phyloP scores from a whole-genome alignment of 805 yeast species.

The Kodamaea leandrae region DNA sequence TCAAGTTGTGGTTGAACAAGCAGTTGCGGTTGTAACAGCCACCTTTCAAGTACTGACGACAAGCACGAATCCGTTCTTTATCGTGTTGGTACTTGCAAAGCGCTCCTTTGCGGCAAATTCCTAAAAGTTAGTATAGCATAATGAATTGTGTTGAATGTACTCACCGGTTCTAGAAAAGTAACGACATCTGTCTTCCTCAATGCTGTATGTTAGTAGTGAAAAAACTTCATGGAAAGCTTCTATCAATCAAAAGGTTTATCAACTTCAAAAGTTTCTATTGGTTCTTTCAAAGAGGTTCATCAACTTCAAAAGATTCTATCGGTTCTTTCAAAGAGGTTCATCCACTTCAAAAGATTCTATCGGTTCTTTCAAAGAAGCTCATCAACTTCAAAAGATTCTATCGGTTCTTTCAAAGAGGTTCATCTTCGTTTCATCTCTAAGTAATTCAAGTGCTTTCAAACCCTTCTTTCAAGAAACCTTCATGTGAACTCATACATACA shows the following conservation, averaged over 20 bases:
- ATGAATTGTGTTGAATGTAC: conserved; percentile 17
- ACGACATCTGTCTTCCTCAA: conserved; percentile 25
- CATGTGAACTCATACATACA: conserved; percentile 12
- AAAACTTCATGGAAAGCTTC: no score
- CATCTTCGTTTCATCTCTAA: no score
- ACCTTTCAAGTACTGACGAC: conserved; percentile 48
- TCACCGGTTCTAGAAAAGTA: conserved; percentile 39
- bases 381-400: no score
- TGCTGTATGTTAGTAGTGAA: conserved; percentile 13
- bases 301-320: no score
- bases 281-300: no score
- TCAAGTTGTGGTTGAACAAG: conserved; percentile 52
- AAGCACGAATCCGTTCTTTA: conserved; percentile 49
- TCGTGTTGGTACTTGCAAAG: conserved; percentile 56
- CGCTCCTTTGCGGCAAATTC: conserved; percentile 51
- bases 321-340: no score
- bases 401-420: no score
- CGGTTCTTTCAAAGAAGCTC: no score
- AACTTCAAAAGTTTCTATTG: no score
- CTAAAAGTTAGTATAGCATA: conserved; percentile 27
- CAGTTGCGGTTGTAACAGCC: conserved; percentile 51
- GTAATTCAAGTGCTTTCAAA: background rate
- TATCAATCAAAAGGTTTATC: background rate
- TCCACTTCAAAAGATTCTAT: no score
- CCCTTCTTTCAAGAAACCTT: background rate